Percentiles rank a stretch among this genome's conserved stretches.
Evolutionary conservation across 1,284 basidiomycete genomes (phyloP).

Genomic region (Cutaneotrichosporon arboriforme): DNA sequence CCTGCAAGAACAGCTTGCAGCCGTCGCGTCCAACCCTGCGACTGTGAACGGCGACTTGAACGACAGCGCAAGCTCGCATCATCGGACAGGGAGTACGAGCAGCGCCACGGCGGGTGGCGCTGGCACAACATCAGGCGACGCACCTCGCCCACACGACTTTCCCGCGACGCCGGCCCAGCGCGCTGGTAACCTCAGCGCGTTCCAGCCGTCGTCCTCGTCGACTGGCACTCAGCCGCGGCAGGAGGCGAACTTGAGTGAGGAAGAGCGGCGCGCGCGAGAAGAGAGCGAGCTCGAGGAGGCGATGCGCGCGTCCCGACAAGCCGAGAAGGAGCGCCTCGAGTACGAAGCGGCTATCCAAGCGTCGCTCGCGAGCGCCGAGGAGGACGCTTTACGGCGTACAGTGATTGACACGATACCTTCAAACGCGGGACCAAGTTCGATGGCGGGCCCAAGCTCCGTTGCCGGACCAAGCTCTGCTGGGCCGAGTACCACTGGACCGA

Average conservation of each 20-base stretch:
- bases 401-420: not conserved
- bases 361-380: constrained; percentile 32
- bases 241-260: constrained; percentile 3
- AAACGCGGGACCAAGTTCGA: constrained; percentile 1
- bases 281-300: constrained; percentile 43
- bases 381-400: constrained; percentile 10
- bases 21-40: not conserved
- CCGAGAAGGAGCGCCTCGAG: constrained; percentile 36
- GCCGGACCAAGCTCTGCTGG: not conserved
- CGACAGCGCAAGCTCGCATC: not conserved
- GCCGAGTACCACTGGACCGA: too few species aligned
- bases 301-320: constrained; percentile 27
- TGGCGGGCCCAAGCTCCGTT: not conserved
- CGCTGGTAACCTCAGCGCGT: not conserved
- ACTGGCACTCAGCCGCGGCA: not conserved
- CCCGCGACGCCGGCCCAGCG: constrained; percentile 7
- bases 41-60: not conserved
- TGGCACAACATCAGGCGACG: not conserved
- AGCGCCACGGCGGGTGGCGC: not conserved
- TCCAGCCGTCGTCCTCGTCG: not conserved
- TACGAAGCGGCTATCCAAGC: constrained; percentile 37
- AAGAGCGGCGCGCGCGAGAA: constrained; percentile 33
- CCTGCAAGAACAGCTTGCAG: constrained; percentile 34
- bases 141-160: constrained; percentile 7
- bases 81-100: not conserved